Evolutionary conservation across 176 grass and related monocot species (phyloP).

Genomic region (Pontederia paniculata): DNA sequence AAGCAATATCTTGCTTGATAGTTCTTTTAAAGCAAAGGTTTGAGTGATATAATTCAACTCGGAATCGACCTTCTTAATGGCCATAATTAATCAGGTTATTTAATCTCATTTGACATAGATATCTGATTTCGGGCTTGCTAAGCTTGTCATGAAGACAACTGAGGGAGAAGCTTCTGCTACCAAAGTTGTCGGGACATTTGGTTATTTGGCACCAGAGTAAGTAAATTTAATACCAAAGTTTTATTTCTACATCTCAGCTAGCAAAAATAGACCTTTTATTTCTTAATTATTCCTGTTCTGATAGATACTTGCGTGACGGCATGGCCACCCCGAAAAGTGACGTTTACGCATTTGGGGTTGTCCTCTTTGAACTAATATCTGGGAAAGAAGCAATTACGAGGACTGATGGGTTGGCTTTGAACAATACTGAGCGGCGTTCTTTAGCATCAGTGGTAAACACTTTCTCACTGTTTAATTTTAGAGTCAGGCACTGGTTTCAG

Average conservation of each 20-base stretch:
- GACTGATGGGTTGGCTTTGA: conserved; percentile 31
- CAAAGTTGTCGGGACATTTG: conserved; percentile 98
- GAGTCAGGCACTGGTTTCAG: background rate
- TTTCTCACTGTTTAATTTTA: conserved; percentile 4
- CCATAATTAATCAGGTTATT: background rate
- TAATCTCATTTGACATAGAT: conserved; percentile 31
- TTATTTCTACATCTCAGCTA: background rate
- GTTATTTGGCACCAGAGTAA: conserved; percentile 98
- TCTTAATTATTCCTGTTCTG: background rate
- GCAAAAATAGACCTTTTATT: background rate
- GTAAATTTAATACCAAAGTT: conserved; percentile 9
- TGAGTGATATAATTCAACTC: conserved; percentile 3
- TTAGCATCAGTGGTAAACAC: conserved; percentile 83
- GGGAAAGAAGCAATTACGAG: conserved; percentile 91
- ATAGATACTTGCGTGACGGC: conserved; percentile 83
- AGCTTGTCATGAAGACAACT: conserved; percentile 65
- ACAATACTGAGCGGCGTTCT: conserved; percentile 78
- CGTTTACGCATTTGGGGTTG: conserved; percentile 95
- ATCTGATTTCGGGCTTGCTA: conserved; percentile 98
- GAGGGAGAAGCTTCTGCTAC: conserved; percentile 93
- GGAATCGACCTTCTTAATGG: background rate
- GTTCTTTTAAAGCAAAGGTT: conserved; percentile 92
- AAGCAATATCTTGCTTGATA: conserved; percentile 95
- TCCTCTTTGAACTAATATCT: conserved; percentile 94
- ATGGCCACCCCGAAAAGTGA: conserved; percentile 92